These are phyloP conservation scores for Clarireedia paspali DNA, from an alignment of 2,329 filamentous ascomycete genomes.

Conservation along the genomic window DNA sequence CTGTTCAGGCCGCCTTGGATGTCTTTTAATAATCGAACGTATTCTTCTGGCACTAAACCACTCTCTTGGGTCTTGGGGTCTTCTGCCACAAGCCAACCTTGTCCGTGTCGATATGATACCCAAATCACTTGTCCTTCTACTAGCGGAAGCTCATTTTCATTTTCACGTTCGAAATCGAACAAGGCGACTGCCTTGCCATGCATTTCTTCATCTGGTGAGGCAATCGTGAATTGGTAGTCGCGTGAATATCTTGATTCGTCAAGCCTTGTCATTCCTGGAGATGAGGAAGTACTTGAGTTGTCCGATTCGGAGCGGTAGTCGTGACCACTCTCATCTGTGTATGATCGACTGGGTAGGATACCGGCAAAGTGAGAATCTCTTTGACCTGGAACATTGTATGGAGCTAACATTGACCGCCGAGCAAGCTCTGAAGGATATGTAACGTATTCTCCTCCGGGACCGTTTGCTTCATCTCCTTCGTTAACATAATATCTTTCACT, in stretches of 20 bases:
- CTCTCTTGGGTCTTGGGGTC: conserved; percentile 92
- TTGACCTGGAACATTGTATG: conserved; percentile 38
- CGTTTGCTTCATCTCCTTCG: conserved; percentile 62
- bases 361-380: conserved; percentile 48
- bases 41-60: conserved; percentile 91
- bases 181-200: conserved; percentile 92
- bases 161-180: conserved; percentile 91
- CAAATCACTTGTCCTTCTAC: conserved; percentile 94
- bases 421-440: conserved; percentile 65
- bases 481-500: conserved; percentile 69
- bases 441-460: conserved; percentile 71
- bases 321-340: conserved; percentile 32
- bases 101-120: conserved; percentile 91
- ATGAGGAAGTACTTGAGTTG: conserved; percentile 50
- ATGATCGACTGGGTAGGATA: conserved; percentile 32
- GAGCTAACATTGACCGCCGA: conserved; percentile 42
- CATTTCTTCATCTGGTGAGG: conserved; percentile 93
- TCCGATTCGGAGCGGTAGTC: conserved; percentile 45
- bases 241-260: conserved; percentile 78
- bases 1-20: conserved; percentile 85
- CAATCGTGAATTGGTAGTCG: conserved; percentile 92
- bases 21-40: conserved; percentile 83
- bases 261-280: conserved; percentile 48
- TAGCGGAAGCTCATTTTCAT: conserved; percentile 90
- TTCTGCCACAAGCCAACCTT: conserved; percentile 95